Conservation (phyloP, 1,139 yeast species). For the Debaryomyces fabryi region DNA sequence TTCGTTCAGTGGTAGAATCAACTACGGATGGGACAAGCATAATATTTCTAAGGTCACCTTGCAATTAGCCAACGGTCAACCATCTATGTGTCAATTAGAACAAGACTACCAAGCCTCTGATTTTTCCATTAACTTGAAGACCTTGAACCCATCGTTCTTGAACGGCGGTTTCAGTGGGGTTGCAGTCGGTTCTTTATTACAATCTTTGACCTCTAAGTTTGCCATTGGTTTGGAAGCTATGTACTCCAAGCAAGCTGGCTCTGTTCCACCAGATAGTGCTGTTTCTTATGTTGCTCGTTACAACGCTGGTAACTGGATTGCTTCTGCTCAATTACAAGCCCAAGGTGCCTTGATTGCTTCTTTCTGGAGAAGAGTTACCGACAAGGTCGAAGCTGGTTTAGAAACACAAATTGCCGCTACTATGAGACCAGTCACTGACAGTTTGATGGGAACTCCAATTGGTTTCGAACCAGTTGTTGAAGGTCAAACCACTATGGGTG, state of each 20-base stretch:
- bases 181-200: constrained; percentile 87
- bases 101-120: constrained; percentile 93
- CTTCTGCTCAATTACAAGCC: constrained; percentile 91
- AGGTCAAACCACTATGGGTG: constrained; percentile 93
- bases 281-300: constrained; percentile 91
- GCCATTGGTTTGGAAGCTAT: constrained; percentile 92
- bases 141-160: constrained; percentile 83
- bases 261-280: constrained; percentile 89
- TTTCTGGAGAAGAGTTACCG: constrained; percentile 91
- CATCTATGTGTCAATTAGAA: constrained; percentile 93
- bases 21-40: constrained; percentile 87
- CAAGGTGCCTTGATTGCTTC: constrained; percentile 89
- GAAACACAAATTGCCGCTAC: constrained; percentile 86
- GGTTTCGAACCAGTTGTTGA: constrained; percentile 82
- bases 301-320: constrained; percentile 86
- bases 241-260: constrained; percentile 76
- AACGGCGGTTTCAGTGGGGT: constrained; percentile 77
- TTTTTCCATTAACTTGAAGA: constrained; percentile 84
- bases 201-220: constrained; percentile 79
- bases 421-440: constrained; percentile 77
- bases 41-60: constrained; percentile 83
- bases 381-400: constrained; percentile 94
- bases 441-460: constrained; percentile 79
- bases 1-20: constrained; percentile 84
- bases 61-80: constrained; percentile 89